These are phyloP conservation scores for Aspergillus awamori DNA, from an alignment of 2,329 filamentous ascomycete species.

Conservation along the genomic window DNA sequence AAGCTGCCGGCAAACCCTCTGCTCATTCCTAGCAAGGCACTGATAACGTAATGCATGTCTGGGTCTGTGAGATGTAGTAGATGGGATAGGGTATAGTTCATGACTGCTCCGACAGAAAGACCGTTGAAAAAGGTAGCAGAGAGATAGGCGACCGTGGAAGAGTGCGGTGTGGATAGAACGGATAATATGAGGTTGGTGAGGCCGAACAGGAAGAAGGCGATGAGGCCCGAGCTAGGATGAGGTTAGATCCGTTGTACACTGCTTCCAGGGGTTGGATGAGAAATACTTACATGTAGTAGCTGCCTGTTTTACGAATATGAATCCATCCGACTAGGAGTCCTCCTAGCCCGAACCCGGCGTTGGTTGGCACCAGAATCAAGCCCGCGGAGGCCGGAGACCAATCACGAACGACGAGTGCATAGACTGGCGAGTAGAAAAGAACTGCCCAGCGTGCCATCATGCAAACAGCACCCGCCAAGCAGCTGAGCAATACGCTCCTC, in stretches of 20 bases:
- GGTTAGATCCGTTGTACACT: neutral
- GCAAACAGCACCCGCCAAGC: slow-evolving; percentile 72
- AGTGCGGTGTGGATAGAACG: slow-evolving; percentile 56
- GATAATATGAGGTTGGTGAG: slow-evolving; percentile 62
- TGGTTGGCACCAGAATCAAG: slow-evolving; percentile 77
- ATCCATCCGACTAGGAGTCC: slow-evolving; percentile 73
- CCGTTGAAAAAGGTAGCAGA: slow-evolving; percentile 69
- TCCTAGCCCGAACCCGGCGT: slow-evolving; percentile 74
- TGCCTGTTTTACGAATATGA: slow-evolving; percentile 72
- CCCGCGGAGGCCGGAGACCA: slow-evolving; percentile 72
- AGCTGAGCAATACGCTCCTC: slow-evolving; percentile 71
- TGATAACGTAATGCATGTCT: slow-evolving; percentile 72
- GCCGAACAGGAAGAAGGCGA: slow-evolving; percentile 65
- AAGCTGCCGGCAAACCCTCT: slow-evolving; percentile 81
- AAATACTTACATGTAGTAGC: slow-evolving; percentile 65
- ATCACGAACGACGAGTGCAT: slow-evolving; percentile 73
- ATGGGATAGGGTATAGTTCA: slow-evolving; percentile 83
- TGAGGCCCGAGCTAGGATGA: slow-evolving; percentile 55
- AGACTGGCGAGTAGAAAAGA: slow-evolving; percentile 79
- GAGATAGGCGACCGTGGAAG: slow-evolving; percentile 59
- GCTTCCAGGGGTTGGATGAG: neutral
- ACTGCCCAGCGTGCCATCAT: slow-evolving; percentile 82
- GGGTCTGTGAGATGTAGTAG: slow-evolving; percentile 70
- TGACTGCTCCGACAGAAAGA: slow-evolving; percentile 68
- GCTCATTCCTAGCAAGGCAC: slow-evolving; percentile 76